Evolutionary conservation across 2,329 filamentous ascomycete genomes (phyloP).

Genomic region (Pestalotiopsis sp.): DNA sequence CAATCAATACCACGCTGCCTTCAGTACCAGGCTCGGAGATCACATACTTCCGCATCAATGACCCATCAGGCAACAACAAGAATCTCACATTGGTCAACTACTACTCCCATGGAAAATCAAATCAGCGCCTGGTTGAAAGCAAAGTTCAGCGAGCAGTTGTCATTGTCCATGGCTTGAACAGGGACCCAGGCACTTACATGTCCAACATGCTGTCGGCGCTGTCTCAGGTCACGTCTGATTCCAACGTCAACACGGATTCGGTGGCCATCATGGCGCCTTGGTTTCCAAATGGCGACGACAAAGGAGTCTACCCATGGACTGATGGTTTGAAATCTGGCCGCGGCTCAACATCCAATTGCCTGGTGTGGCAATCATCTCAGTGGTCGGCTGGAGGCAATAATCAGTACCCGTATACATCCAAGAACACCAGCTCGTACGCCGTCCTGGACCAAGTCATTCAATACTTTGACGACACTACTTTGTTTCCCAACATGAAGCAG

Average conservation of each 20-base stretch:
- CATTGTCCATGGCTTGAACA: constrained; percentile 5
- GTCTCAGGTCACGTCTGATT: constrained; percentile 2
- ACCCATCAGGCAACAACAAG: constrained; percentile 4
- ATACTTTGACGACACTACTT: constrained; percentile 1
- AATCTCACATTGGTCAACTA: constrained; percentile 10
- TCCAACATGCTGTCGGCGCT: constrained; percentile 11
- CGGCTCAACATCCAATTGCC: neutral
- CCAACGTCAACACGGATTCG: constrained; percentile 4
- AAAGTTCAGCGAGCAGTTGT: constrained; percentile 10
- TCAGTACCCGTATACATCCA: constrained; percentile 4
- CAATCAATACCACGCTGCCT: neutral
- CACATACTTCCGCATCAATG: constrained; percentile 9
- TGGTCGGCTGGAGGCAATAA: constrained; percentile 13
- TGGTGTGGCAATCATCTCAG: neutral
- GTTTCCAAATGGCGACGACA: constrained; percentile 10
- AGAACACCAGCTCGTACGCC: constrained; percentile 3
- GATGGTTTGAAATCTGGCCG: constrained; percentile 1
- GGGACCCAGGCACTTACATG: constrained; percentile 9
- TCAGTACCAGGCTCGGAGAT: constrained; percentile 4
- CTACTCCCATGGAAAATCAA: constrained; percentile 3
- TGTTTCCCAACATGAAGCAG: constrained; percentile 13
- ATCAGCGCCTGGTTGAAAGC: neutral
- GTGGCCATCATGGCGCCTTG: constrained; percentile 10
- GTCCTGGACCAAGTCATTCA: constrained; percentile 11
- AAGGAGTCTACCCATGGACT: constrained; percentile 7